Percentiles rank a stretch among this genome's conserved stretches.
These are phyloP conservation scores for Brassica carinata DNA, from an alignment of 345 rosid genomes.

Conservation along the genomic window DNA sequence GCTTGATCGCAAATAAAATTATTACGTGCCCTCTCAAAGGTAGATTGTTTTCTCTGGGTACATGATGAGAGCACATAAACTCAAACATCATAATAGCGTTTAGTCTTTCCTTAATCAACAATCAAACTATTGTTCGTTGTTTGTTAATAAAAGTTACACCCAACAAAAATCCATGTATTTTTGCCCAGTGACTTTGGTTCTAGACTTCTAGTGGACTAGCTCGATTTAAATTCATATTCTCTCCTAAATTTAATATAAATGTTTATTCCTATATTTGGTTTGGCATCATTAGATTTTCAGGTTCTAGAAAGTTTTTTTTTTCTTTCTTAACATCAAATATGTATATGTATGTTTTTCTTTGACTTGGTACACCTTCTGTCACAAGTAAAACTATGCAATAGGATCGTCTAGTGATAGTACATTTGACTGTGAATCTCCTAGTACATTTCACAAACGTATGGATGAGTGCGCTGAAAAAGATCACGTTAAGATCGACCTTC, in stretches of 20 bases:
- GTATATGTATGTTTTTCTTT: background rate
- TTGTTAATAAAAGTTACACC: slow-evolving; percentile 8
- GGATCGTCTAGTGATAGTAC: background rate
- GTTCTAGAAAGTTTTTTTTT: background rate
- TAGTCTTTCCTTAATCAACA: background rate
- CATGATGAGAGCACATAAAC: background rate
- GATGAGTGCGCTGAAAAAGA: too few species aligned
- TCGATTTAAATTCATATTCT: background rate
- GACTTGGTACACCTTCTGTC: background rate
- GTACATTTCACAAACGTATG: too few species aligned
- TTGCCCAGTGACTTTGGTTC: background rate
- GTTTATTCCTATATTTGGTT: background rate
- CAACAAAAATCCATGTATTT: background rate
- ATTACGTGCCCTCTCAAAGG: background rate
- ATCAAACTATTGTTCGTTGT: slow-evolving; percentile 8
- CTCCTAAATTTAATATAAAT: background rate
- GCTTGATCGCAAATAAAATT: slow-evolving; percentile 50
- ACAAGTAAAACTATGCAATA: background rate
- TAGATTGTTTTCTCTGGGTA: slow-evolving; percentile 4
- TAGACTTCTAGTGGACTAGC: background rate
- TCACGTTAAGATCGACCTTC: too few species aligned
- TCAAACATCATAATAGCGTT: slow-evolving; percentile 4
- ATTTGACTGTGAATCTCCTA: background rate
- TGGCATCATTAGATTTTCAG: background rate
- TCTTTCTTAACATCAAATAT: too few species aligned